Percentiles rank a stretch among this genome's conserved stretches.
Evolutionary conservation across 192 early-diverging fungal species (phyloP).

Genomic region (Mortierella alpina): DNA sequence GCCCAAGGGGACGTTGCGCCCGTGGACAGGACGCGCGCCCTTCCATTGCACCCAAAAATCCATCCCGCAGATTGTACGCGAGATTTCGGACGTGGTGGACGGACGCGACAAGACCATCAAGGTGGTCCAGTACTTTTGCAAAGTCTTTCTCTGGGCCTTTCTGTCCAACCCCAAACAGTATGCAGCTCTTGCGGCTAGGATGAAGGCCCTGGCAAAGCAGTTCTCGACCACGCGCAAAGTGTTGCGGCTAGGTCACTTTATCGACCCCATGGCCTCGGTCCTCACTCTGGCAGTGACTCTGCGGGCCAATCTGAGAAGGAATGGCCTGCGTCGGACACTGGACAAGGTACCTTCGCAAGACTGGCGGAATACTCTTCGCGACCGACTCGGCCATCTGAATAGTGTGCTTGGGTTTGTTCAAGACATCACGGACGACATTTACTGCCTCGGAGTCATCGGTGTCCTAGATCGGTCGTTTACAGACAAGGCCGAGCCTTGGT

Average conservation of each 20-base stretch:
- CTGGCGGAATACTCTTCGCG: conserved; percentile 20
- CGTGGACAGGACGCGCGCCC: conserved; percentile 1
- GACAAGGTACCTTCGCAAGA: conserved; percentile 1
- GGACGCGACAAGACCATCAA: conserved; percentile 90
- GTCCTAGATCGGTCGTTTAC: conserved; percentile 62
- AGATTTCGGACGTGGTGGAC: conserved; percentile 75
- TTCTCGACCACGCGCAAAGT: conserved; percentile 82
- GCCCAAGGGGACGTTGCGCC: background rate
- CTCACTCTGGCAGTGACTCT: conserved; percentile 36
- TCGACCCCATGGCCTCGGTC: conserved; percentile 73
- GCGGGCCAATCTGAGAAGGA: background rate
- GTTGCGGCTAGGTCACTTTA: conserved; percentile 74
- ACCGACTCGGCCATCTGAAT: conserved; percentile 55
- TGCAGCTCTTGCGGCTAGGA: conserved; percentile 17
- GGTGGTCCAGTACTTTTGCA: conserved; percentile 79
- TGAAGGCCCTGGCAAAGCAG: conserved; percentile 67
- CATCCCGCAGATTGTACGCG: conserved; percentile 60
- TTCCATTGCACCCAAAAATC: conserved; percentile 31
- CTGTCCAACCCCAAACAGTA: conserved; percentile 34
- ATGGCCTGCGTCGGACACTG: conserved; percentile 8
- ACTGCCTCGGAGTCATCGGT: conserved; percentile 78
- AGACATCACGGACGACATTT: conserved; percentile 80
- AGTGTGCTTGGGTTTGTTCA: conserved; percentile 68
- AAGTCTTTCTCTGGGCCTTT: conserved; percentile 70
- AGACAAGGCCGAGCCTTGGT: conserved; percentile 66